Evolutionary conservation across 768 basidiomycete species (phyloP), one percentile per base, ranked within the genome.

Genomic region (Auricularia sp.): DNA sequence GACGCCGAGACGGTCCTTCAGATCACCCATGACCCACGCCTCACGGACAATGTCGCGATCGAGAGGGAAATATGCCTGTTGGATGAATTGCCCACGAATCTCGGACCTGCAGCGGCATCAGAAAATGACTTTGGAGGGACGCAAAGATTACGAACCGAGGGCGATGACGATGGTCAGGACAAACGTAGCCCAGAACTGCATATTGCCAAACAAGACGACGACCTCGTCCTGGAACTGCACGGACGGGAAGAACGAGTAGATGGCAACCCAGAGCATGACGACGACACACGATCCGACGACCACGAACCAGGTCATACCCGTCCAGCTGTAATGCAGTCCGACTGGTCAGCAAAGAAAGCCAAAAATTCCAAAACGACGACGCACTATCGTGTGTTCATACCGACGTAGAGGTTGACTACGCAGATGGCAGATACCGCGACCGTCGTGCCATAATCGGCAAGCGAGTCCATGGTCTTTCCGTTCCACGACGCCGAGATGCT

Each of bases 31-130:
- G 3, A 93, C 90, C 91, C 90, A 93, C 84, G 86, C 89, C 78
- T 98, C 96, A 35, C 96, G 87, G 7, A 98, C 80, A 64, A 98
- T 87, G 70, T 97, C 91, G 72, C 86, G 89, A 80, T 98, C 96
- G 18, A 86, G 78, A 2, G 95, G 94, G 61, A 74, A 76, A 70
- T 94, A 97, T 0, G 86, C 82, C 1, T 86, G 79, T 10, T 82
- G 78, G 66, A 88, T 71, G 72, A 83, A 92, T 71, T 92, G 91
- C 75, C 85, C 78, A 95, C 63, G 78, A 91, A 93, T 16, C 92
- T 84, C 0, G 96, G 96, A 4, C 85, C 91, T 92, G 66, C 24
- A 34, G n/a, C 35, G 33, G 62, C 44, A 18, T 62, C 29, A 29
- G 18, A 39, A 33, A n/a, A 7, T 34, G 45, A 29, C 3, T 1